These are phyloP conservation scores for Skeletonema potamos DNA, from an alignment of 108 stramenopile species.

Conservation along the genomic window DNA sequence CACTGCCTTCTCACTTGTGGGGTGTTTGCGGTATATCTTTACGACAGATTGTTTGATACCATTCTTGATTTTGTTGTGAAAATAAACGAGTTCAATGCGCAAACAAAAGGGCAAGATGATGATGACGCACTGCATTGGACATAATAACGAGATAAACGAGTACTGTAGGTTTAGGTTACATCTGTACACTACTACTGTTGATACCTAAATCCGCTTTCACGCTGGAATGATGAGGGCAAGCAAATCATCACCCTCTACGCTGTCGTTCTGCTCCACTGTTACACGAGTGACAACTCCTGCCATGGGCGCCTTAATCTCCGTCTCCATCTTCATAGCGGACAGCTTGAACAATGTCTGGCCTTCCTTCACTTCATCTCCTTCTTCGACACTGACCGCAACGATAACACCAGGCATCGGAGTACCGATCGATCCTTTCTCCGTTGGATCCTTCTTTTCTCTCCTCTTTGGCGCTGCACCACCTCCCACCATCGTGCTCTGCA, in stretches of 20 bases:
- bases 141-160: not conserved
- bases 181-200: not conserved
- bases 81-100: slow-evolving; percentile 5
- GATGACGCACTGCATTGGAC: not conserved
- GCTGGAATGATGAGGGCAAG: not conserved
- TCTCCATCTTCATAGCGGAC: slow-evolving; percentile 90
- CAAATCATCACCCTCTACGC: slow-evolving; percentile 63
- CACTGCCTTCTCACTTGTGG: slow-evolving; percentile 15
- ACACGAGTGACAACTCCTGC: slow-evolving; percentile 51
- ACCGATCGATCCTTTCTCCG: slow-evolving; percentile 52
- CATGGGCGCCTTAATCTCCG: slow-evolving; percentile 55
- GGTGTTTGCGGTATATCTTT: slow-evolving; percentile 28
- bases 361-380: slow-evolving; percentile 56
- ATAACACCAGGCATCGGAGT: slow-evolving; percentile 80
- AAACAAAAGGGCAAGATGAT: not conserved
- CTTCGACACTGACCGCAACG: slow-evolving; percentile 53
- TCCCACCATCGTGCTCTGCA: slow-evolving; percentile 3
- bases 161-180: not conserved
- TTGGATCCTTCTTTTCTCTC: slow-evolving; percentile 35
- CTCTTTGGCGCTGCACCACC: slow-evolving; percentile 18
- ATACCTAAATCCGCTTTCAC: too few relatives aligned
- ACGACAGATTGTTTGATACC: slow-evolving; percentile 41
- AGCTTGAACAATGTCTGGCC: slow-evolving; percentile 72
- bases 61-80: slow-evolving; percentile 42
- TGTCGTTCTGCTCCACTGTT: slow-evolving; percentile 53